Percentiles rank a stretch among this genome's conserved stretches.
phyloP scores from a whole-genome alignment of 1,284 basidiomycete genomes.

The Ceratobasidium sp. region DNA sequence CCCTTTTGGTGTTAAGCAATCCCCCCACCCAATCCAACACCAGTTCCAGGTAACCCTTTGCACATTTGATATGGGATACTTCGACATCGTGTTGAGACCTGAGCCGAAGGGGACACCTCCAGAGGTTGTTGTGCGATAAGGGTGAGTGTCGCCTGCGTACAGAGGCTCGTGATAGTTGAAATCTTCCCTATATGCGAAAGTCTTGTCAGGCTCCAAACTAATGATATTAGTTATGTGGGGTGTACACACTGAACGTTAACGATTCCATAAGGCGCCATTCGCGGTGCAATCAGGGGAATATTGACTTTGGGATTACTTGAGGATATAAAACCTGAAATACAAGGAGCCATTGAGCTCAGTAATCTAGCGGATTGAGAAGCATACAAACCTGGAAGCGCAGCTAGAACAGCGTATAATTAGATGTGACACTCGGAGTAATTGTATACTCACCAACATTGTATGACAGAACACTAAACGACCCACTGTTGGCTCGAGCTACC shows the following conservation, averaged over 20 bases:
- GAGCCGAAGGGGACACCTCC: constrained; percentile 57
- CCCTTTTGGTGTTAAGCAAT: constrained; percentile 62
- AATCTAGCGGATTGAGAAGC: no score
- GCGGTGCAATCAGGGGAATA: constrained; percentile 58
- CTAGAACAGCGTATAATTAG: neutral
- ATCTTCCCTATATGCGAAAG: constrained; percentile 54
- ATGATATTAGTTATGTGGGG: no score
- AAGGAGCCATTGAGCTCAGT: neutral
- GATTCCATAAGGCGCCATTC: constrained; percentile 57
- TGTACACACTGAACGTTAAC: constrained; percentile 59
- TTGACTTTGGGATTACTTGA: constrained; percentile 57
- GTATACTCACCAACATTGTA: constrained; percentile 59
- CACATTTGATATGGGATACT: constrained; percentile 58
- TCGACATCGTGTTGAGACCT: constrained; percentile 61
- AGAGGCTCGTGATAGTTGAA: constrained; percentile 61
- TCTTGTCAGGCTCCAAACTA: no score
- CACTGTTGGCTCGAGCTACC: constrained; percentile 2
- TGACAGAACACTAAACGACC: constrained; percentile 56
- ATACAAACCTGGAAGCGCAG: neutral
- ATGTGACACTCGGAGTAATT: neutral
- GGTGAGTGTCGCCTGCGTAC: constrained; percentile 58
- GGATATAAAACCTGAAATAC: constrained; percentile 52
- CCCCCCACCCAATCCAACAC: constrained; percentile 56
- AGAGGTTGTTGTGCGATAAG: constrained; percentile 59
- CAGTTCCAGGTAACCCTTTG: constrained; percentile 58